These are phyloP conservation scores for Corylus avellana DNA, from an alignment of 306 rosid genomes.

Conservation along the genomic window DNA sequence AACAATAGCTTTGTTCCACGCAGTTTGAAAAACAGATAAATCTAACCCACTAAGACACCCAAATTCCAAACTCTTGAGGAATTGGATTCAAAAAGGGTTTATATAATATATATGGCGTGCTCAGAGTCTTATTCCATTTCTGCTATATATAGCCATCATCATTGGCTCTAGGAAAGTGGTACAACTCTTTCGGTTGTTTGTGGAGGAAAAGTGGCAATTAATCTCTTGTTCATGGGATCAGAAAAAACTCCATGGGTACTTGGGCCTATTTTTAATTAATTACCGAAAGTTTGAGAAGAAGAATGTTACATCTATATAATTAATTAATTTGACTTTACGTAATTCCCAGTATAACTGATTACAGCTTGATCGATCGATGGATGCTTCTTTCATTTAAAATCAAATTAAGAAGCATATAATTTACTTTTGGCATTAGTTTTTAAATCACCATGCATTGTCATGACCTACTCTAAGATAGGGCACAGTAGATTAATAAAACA, in stretches of 20 bases:
- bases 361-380: too few relatives aligned
- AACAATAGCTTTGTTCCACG: background rate
- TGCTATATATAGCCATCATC: background rate
- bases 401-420: too few relatives aligned
- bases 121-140: background rate
- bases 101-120: background rate
- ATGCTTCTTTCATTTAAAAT: too few relatives aligned
- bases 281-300: too few relatives aligned
- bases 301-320: too few relatives aligned
- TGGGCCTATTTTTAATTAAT: background rate
- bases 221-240: background rate
- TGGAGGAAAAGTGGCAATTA: background rate
- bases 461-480: too few relatives aligned
- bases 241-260: background rate
- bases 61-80: background rate
- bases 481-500: too few relatives aligned
- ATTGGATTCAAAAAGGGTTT: background rate
- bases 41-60: background rate
- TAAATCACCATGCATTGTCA: too few relatives aligned
- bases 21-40: background rate
- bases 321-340: too few relatives aligned
- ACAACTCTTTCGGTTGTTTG: background rate
- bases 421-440: too few relatives aligned
- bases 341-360: too few relatives aligned
- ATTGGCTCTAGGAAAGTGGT: slow-evolving; percentile 2